Conservation (phyloP, 805 yeast genomes). For the Grigorovia yakushimaensis region DNA sequence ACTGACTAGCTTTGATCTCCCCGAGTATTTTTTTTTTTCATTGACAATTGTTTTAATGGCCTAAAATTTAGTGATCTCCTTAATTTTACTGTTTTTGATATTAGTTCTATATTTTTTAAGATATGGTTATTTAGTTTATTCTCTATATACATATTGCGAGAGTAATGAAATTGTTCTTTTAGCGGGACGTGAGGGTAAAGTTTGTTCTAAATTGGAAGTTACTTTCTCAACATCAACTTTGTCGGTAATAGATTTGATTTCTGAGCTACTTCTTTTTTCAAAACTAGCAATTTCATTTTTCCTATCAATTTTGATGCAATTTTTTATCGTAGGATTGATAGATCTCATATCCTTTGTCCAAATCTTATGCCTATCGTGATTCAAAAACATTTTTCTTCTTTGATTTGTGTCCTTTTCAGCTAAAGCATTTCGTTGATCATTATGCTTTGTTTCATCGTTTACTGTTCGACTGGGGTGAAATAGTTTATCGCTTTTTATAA, state of each 20-base stretch:
- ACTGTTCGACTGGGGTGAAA: background rate
- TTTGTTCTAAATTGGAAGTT: background rate
- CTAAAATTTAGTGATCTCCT: too few relatives aligned
- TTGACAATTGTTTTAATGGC: too few relatives aligned
- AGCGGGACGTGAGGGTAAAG: slow-evolving; percentile 6
- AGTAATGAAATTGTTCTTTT: slow-evolving; percentile 14
- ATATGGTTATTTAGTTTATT: background rate
- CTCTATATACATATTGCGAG: slow-evolving; percentile 15
- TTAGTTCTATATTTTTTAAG: background rate
- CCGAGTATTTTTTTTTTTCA: too few relatives aligned
- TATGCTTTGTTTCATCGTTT: too few relatives aligned
- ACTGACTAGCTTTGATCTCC: too few relatives aligned
- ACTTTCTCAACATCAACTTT: background rate
- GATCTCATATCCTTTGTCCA: background rate
- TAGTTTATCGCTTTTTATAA: background rate
- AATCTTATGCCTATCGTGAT: background rate
- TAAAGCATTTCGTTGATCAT: too few relatives aligned
- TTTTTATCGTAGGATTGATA: too few relatives aligned
- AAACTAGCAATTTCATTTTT: background rate
- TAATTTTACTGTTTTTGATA: too few relatives aligned
- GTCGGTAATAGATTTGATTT: background rate
- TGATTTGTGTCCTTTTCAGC: background rate
- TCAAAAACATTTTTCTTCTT: background rate
- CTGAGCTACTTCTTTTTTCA: background rate
- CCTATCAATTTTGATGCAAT: background rate